Base-by-base conservation (phyloP, 768 basidiomycete species). In the Russula ochroleuca region DNA sequence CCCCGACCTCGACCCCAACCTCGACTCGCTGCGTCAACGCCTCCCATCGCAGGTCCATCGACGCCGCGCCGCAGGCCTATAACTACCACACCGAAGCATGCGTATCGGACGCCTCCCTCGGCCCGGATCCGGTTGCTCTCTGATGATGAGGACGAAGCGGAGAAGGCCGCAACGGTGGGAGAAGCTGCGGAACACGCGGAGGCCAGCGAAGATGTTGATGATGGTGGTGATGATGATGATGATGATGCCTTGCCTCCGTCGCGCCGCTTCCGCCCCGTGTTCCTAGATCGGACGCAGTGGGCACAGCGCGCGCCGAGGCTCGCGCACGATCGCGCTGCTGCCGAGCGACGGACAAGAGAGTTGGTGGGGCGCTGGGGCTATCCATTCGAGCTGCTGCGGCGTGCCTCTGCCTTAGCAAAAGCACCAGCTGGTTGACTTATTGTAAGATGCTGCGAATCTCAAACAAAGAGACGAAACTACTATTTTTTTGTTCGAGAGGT, bases 261-360 rank as follows among this genome's bases (percentile, higher is more conserved):
- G 50, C 66, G 62, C 23, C 66, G 68, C 19, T 64, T 67, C 57
- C 62, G 68, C 1, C 68, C 68, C 1, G 66, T 68, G 14, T 61
- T 68, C 19, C 55, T 59, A 1, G 68, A 68, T 62, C 58, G 68
- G 35, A 51, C 3, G 23, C 68, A 68, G 49, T 68, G 68, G 68
- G 41, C 51, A 19, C 66, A 67, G 13, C 66, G 66, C 14, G 68
- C 66, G 13, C 66, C 66, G 3, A 52, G 56, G 45, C 43, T 67
- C 7, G 52, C 21, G 38, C 61, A 54, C 28, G 64, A 64, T 28
- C 62, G 66, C n/a, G 66, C 51, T 11, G 57, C 40, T 2, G 62
- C 66, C 2, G 68, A 68, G 62, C 51, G 41, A 40, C 57, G 38
- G 25, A 54, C 33, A 10, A 47, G 9, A 33, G 48, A 38, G 6